Evolutionary conservation across 228 moss, liverwort and hornwort genomes (phyloP).

Genomic region (Sphagnum fallax): DNA sequence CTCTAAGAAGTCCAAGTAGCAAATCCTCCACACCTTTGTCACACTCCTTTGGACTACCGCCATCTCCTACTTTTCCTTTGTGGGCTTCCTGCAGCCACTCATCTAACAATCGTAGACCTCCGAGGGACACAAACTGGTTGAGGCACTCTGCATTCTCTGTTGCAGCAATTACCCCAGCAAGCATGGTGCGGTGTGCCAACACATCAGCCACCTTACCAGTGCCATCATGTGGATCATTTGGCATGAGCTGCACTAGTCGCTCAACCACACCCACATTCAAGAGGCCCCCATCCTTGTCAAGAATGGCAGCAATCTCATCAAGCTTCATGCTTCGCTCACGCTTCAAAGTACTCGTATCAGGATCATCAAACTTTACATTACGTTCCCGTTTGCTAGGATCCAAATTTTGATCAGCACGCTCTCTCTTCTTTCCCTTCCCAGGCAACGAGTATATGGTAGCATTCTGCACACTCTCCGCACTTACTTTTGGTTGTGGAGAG

Average conservation of each 20-base stretch:
- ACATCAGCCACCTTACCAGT: slow-evolving; percentile 69
- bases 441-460: slow-evolving; percentile 52
- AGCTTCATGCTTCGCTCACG: slow-evolving; percentile 99
- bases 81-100: slow-evolving; percentile 99
- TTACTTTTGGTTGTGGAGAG: slow-evolving; percentile 62
- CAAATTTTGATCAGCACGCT: slow-evolving; percentile 80
- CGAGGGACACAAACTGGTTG: slow-evolving; percentile 64
- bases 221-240: slow-evolving; percentile 80
- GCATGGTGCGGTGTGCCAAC: slow-evolving; percentile 65
- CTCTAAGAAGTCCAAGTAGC: slow-evolving; percentile 70
- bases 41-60: slow-evolving; percentile 92
- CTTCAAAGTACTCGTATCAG: slow-evolving; percentile 84
- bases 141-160: slow-evolving; percentile 88
- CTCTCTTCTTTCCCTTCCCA: slow-evolving; percentile 88
- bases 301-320: slow-evolving; percentile 83
- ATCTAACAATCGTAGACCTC: slow-evolving; percentile 82
- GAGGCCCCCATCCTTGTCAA: slow-evolving; percentile 79
- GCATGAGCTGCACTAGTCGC: slow-evolving; percentile 86
- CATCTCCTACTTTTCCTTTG: slow-evolving; percentile 92
- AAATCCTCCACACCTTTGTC: slow-evolving; percentile 92
- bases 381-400: slow-evolving; percentile 85
- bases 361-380: slow-evolving; percentile 82
- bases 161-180: slow-evolving; percentile 78
- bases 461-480: slow-evolving; percentile 64
- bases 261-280: slow-evolving; percentile 67